These are phyloP conservation scores for Perkinsus marinus DNA, from an alignment of 169 alveolate genomes.

Conservation along the genomic window DNA sequence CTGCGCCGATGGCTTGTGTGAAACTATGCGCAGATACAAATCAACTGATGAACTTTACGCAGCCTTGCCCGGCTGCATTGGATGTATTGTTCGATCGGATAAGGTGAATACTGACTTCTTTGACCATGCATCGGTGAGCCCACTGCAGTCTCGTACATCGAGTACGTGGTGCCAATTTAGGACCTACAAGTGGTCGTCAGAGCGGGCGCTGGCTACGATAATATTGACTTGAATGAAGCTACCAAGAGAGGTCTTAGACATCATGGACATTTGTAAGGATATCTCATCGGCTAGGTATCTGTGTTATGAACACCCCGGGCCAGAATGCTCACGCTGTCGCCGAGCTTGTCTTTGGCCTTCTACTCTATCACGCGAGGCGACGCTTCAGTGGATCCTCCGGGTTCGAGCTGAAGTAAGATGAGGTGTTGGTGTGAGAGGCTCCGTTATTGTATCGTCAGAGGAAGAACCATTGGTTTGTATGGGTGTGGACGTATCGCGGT, in stretches of 20 bases:
- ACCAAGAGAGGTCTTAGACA: conserved; percentile 33
- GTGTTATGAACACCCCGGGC: conserved; percentile 59
- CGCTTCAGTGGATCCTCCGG: not conserved
- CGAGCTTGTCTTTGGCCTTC: conserved; percentile 45
- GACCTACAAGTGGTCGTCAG: conserved; percentile 20
- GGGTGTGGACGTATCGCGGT: not conserved
- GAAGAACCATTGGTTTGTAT: not conserved
- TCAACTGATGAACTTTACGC: not conserved
- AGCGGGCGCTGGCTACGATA: conserved; percentile 61
- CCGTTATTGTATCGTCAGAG: not conserved
- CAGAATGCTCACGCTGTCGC: conserved; percentile 59
- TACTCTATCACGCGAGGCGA: conserved; percentile 41
- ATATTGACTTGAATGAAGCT: conserved; percentile 39
- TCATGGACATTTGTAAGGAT: too few species aligned
- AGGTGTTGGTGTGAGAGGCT: too few species aligned
- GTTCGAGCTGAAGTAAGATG: not conserved
- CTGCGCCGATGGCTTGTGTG: not conserved
- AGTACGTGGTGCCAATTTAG: not conserved
- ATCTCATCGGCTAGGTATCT: not conserved
- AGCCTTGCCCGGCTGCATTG: not conserved
- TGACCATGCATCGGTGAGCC: not conserved
- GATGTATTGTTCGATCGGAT: not conserved
- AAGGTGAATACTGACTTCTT: not conserved
- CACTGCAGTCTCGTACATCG: not conserved
- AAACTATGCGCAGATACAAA: not conserved